Evolutionary conservation across 345 rosid genomes (phyloP), one percentile per base, ranked within the genome.

Genomic region (Euphorbia tirucalli): DNA sequence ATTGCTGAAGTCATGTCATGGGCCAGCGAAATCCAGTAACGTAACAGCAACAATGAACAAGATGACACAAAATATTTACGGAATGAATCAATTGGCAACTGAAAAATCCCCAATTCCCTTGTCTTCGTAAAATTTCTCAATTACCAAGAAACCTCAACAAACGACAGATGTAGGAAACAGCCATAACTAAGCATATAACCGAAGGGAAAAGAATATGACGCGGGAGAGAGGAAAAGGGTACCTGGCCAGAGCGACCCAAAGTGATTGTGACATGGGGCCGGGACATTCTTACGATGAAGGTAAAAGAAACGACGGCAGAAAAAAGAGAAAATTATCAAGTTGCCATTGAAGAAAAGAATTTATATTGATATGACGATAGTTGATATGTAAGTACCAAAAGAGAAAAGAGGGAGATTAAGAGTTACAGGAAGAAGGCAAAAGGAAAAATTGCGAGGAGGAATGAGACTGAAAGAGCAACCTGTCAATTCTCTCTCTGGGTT

Each of bases 191-290:
- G 24, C 57, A n/a, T n/a, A 52, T 14, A 49, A 18, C 54, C 0
- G 21, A 3, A 56, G 11, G 14, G 27, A 56, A 22, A 7, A 24
- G 15, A 10, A 56, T 24, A 24, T 10, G 22, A 11, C 4, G n/a
- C 2, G 15, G 13, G 63, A 19, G 54, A 27, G 49, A 11, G 3
- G 28, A 31, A 35, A 24, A 18, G 48, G 3, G 44, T 61, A 82
- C 88, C 85, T 74, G 80, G 74, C 82, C 84, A n/a, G 77, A 37
- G 60, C 84, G 75, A 19, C 82, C 85, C 7, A 78, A 67, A 69
- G 85, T 82, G 81, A 85, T 78, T 71, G 81, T 82, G 65, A 85
- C 61, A 27, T 57, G 55, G 25, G 79, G 72, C 16, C 73, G 60
- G 7, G 78, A 72, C 87, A 84, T 84, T 58, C 43, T 66, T 11